These are phyloP conservation scores for Curvularia lunata DNA, from an alignment of 2,329 filamentous ascomycete genomes.

Conservation along the genomic window DNA sequence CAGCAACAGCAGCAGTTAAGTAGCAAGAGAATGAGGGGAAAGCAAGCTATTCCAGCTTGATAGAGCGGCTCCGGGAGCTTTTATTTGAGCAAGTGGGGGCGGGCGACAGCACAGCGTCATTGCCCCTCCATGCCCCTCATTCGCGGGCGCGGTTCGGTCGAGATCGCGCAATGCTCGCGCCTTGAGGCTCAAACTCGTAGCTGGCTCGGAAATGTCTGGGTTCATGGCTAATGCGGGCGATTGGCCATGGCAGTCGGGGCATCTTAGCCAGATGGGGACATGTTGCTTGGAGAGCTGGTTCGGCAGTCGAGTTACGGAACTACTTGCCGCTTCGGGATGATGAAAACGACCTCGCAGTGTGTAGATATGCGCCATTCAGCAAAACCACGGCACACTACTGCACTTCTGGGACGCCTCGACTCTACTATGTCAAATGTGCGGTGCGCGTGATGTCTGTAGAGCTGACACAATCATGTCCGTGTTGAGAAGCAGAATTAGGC, in stretches of 20 bases:
- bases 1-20: slow-evolving; percentile 10
- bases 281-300: background rate
- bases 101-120: slow-evolving; percentile 26
- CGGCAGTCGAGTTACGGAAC: slow-evolving; percentile 22
- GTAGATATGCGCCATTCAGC: slow-evolving; percentile 13
- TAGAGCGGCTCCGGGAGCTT: slow-evolving; percentile 34
- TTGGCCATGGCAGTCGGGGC: slow-evolving; percentile 21
- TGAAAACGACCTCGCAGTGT: slow-evolving; percentile 13
- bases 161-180: slow-evolving; percentile 34
- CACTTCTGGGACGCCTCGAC: background rate
- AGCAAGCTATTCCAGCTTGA: slow-evolving; percentile 15
- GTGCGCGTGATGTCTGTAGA: background rate
- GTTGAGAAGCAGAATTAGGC: too few relatives aligned
- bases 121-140: slow-evolving; percentile 39
- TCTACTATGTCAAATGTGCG: background rate
- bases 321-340: slow-evolving; percentile 28
- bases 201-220: slow-evolving; percentile 23
- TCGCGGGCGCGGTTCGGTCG: slow-evolving; percentile 30
- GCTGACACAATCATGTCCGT: background rate
- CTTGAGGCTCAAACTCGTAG: slow-evolving; percentile 36
- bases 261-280: slow-evolving; percentile 31
- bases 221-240: slow-evolving; percentile 11
- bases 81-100: slow-evolving; percentile 33
- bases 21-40: slow-evolving; percentile 19
- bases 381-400: background rate